Percentiles rank a stretch among this genome's conserved stretches.
Conservation (phyloP, 805 yeast species). For the Wickerhamomyces strasburgensis region DNA sequence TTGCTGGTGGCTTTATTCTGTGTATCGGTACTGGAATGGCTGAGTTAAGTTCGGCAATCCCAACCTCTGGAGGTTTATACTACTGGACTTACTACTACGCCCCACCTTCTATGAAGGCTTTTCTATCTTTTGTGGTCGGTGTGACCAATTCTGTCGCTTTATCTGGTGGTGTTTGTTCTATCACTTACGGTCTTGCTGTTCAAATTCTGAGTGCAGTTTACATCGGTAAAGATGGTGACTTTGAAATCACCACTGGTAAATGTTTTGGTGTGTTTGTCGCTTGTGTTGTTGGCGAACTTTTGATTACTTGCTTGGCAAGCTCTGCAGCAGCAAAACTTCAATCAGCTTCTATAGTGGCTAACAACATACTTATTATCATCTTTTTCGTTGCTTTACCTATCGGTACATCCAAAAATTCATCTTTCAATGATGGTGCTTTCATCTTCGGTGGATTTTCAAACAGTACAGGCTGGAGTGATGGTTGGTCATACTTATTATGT, state of each 20-base stretch:
- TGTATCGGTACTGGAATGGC: slow-evolving; percentile 53
- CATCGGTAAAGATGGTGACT: slow-evolving; percentile 37
- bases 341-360: slow-evolving; percentile 47
- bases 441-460: slow-evolving; percentile 51
- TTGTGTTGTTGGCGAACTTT: slow-evolving; percentile 42
- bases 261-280: slow-evolving; percentile 61
- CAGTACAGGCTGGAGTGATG: slow-evolving; percentile 47
- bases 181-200: slow-evolving; percentile 57
- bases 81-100: slow-evolving; percentile 60
- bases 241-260: slow-evolving; percentile 45
- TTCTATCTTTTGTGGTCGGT: slow-evolving; percentile 55
- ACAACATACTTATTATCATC: slow-evolving; percentile 43
- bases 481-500: slow-evolving; percentile 47
- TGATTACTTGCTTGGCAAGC: slow-evolving; percentile 49
- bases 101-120: slow-evolving; percentile 42
- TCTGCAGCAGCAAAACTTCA: slow-evolving; percentile 50
- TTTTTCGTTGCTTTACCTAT: slow-evolving; percentile 56
- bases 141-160: slow-evolving; percentile 59
- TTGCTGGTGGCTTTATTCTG: slow-evolving; percentile 49
- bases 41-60: slow-evolving; percentile 56
- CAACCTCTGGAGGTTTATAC: slow-evolving; percentile 70
- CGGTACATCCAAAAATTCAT: slow-evolving; percentile 34
- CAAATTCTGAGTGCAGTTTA: slow-evolving; percentile 51
- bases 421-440: slow-evolving; percentile 40
- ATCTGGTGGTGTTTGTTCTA: slow-evolving; percentile 56